These are phyloP conservation scores for Lentinula aciculospora DNA, from an alignment of 768 basidiomycete genomes.

Conservation along the genomic window DNA sequence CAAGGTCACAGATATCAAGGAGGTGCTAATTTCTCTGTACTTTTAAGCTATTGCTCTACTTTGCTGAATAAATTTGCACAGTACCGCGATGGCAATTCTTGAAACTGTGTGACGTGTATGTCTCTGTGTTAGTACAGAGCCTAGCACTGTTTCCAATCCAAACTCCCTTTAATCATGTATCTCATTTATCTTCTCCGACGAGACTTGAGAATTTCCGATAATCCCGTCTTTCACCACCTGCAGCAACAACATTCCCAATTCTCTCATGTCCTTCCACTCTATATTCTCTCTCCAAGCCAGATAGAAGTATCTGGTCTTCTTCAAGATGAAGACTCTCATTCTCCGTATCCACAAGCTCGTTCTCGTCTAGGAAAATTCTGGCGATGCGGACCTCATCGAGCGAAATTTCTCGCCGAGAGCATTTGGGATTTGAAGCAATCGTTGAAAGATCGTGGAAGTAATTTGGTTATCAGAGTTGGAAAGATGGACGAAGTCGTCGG, in stretches of 20 bases:
- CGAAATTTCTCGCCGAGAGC: conserved; percentile 26
- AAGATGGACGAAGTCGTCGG: conserved; percentile 24
- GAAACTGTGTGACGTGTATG: neutral
- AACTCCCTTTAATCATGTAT: neutral
- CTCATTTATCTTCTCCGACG: conserved; percentile 16
- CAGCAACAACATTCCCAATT: conserved; percentile 5
- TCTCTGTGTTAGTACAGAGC: neutral
- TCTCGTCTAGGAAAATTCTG: conserved; percentile 16
- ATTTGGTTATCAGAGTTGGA: conserved; percentile 31
- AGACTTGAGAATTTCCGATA: conserved; percentile 13
- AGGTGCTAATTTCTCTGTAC: too few species aligned
- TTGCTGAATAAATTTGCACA: too few species aligned
- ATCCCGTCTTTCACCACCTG: conserved; percentile 11
- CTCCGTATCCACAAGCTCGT: conserved; percentile 17
- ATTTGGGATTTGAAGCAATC: conserved; percentile 23
- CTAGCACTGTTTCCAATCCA: too few species aligned
- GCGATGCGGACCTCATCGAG: conserved; percentile 14
- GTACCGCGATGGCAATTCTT: too few species aligned
- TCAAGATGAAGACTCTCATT: conserved; percentile 13
- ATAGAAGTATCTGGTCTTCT: conserved; percentile 25
- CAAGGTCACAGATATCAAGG: too few species aligned
- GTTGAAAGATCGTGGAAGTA: conserved; percentile 15
- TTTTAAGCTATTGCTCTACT: too few species aligned
- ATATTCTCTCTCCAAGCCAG: conserved; percentile 31
- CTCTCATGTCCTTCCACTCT: conserved; percentile 27